A percentile compares a stretch with the other conserved stretches of the same genome.
These are phyloP conservation scores for Tetrahymena thermophila DNA, from an alignment of 73 alveolate genomes.

Conservation along the genomic window DNA sequence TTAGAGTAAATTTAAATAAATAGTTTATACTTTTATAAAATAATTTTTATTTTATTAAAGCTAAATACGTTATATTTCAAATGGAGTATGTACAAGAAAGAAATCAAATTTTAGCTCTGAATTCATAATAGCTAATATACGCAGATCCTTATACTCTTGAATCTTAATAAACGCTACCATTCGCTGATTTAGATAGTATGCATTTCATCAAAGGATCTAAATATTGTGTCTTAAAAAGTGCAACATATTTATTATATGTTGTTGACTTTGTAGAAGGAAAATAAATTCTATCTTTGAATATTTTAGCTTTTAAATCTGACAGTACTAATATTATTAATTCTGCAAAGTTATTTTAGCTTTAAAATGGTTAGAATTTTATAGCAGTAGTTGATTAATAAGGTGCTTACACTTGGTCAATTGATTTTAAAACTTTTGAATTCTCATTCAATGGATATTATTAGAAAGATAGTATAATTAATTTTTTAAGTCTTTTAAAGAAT, in stretches of 20 bases:
- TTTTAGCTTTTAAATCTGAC: not conserved
- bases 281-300: not conserved
- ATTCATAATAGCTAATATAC: too few relatives aligned
- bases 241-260: too few relatives aligned
- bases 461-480: too few relatives aligned
- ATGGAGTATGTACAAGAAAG: not conserved
- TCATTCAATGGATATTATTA: not conserved
- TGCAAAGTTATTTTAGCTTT: not conserved
- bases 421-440: not conserved
- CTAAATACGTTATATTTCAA: not conserved
- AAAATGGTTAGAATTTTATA: not conserved
- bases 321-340: too few relatives aligned
- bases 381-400: not conserved
- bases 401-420: not conserved
- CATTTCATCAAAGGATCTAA: too few relatives aligned
- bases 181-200: too few relatives aligned
- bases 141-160: too few relatives aligned
- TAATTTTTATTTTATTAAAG: not conserved
- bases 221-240: too few relatives aligned
- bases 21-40: too few relatives aligned
- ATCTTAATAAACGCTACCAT: too few relatives aligned
- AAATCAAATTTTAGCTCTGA: not conserved
- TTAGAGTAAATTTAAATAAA: not conserved
- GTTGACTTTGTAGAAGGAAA: not conserved
- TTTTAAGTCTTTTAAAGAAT: too few relatives aligned